These are phyloP conservation scores for Hippophae tibetana DNA, from an alignment of 306 rosid genomes.

Conservation along the genomic window DNA sequence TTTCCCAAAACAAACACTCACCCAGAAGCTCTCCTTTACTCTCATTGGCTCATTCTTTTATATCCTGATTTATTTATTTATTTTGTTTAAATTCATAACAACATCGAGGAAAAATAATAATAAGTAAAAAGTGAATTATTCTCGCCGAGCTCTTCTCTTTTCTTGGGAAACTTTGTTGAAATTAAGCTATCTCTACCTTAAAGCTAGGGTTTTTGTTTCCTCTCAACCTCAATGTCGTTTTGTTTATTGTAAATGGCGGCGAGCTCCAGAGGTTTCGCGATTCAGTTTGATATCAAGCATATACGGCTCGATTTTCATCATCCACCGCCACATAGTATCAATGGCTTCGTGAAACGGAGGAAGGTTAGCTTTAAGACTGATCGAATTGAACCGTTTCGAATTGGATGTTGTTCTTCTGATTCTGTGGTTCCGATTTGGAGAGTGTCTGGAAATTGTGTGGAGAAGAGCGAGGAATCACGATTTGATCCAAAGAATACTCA, in stretches of 20 bases:
- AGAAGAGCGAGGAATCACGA: conserved; percentile 52
- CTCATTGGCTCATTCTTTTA: conserved; percentile 7
- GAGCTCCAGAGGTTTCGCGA: conserved; percentile 51
- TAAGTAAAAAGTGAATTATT: neutral
- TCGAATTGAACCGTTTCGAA: conserved; percentile 26
- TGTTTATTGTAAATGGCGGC: conserved; percentile 46
- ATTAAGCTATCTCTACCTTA: neutral
- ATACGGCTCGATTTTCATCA: conserved; percentile 21
- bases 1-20: conserved; percentile 18
- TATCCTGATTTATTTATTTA: neutral
- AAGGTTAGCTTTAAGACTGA: conserved; percentile 16
- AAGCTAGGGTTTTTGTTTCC: conserved; percentile 1
- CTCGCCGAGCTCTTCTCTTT: neutral
- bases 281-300: conserved; percentile 49
- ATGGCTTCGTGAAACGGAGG: conserved; percentile 32
- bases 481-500: conserved; percentile 46
- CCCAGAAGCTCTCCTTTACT: conserved; percentile 10
- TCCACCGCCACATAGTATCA: conserved; percentile 3
- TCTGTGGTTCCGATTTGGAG: conserved; percentile 57
- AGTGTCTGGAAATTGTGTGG: conserved; percentile 28
- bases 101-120: neutral
- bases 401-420: conserved; percentile 55
- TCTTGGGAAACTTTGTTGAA: neutral
- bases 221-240: conserved; percentile 25
- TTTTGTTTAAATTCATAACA: neutral